Base-by-base conservation (phyloP, 1,284 basidiomycete species). In the Mycena citricolor region DNA sequence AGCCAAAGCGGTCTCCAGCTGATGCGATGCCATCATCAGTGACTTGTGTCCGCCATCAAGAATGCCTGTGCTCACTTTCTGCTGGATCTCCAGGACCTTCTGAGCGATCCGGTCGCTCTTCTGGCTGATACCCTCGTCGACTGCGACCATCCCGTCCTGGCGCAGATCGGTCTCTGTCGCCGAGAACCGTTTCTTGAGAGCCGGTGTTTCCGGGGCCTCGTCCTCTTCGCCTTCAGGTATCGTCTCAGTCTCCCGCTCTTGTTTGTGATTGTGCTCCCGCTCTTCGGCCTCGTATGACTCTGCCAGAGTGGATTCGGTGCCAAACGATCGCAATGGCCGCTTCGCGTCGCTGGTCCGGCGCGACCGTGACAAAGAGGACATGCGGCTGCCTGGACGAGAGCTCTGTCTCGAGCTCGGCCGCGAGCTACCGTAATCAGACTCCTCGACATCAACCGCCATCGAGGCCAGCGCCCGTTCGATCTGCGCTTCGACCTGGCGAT, bases 101-200 rank as follows among this genome's bases (percentile, higher is more conserved):
- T 86, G 80, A 24, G 88, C 84, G 51, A 91, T 90, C 56, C 77
- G 83, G 55, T 90, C 88, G 56, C 85, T 90, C 61, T 83, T 83
- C 60, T 83, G 74, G 54, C 78, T 86, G 62, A 90, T 91, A 17
- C 86, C 84, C 60, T 86, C 84, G 55, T 90, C 87, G 12, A 90
- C 85, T 19, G 86, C 87, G 44, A 69, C 75, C 83, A 90, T 87
- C 19, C 81, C 82, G 58, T 89, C 87, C 54, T 86, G 82, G 36
- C 74, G 72, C 19, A 66, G 52, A 48, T 85, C 83, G 23, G 69
- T 66, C 28, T 77, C 74, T 5, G 76, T 73, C 6, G 78, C 81
- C 4, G 86, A 88, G 65, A 90, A 90, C 13, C 86, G 73, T 61
- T 88, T 87, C 71, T 79, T 83, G 64, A 74, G 78, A 39, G 64